Conservation (phyloP, 108 stramenopile species). For the Nannochloropsis gaditana region DNA sequence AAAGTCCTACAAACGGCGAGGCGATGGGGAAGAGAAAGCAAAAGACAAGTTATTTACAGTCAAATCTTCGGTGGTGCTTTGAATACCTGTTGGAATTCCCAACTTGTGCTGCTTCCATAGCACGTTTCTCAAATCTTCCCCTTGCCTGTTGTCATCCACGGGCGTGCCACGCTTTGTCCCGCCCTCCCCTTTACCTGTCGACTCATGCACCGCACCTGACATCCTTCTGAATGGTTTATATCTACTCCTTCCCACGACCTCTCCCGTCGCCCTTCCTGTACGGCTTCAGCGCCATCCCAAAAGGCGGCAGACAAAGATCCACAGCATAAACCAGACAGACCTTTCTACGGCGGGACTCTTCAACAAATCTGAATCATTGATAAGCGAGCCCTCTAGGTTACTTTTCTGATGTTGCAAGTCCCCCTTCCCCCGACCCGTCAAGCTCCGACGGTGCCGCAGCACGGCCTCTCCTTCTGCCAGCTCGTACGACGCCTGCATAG, state of each 20-base stretch:
- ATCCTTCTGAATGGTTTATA: neutral
- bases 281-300: neutral
- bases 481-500: neutral
- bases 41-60: no score
- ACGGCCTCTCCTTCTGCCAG: neutral
- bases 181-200: neutral
- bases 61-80: no score
- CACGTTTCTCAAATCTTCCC: no score
- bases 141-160: no score
- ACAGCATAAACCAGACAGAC: neutral
- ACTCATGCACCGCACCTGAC: neutral
- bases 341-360: neutral
- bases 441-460: neutral
- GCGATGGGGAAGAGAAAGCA: no score
- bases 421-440: neutral
- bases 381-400: neutral
- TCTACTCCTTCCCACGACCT: neutral
- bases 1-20: no score
- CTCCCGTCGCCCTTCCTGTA: neutral
- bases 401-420: neutral
- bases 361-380: neutral
- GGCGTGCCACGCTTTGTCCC: neutral
- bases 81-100: no score
- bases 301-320: neutral
- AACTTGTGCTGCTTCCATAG: no score